Evolutionary conservation across 2,329 filamentous ascomycete species (phyloP).

Genomic region (Aschersonia sp.): DNA sequence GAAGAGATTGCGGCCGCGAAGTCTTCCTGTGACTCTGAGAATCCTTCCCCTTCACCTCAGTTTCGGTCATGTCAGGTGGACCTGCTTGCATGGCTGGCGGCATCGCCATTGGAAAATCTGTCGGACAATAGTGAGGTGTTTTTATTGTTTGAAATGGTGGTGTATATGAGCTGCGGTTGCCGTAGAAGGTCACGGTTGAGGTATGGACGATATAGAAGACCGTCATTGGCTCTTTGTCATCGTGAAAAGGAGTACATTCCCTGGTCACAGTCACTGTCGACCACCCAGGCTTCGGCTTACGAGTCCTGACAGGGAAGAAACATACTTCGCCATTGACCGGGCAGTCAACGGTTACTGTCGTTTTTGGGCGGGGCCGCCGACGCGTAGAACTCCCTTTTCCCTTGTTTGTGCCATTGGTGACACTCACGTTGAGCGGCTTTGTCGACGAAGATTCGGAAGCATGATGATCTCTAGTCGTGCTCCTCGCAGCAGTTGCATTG

Average conservation of each 20-base stretch:
- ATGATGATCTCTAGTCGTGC: no score
- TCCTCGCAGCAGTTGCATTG: no score
- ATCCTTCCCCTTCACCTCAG: no score
- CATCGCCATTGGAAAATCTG: no score
- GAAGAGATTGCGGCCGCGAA: no score
- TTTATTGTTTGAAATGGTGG: slow-evolving; percentile 26
- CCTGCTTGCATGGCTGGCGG: no score
- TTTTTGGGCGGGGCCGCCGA: neutral
- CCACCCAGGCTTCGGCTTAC: neutral
- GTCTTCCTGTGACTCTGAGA: no score
- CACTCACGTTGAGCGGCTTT: neutral
- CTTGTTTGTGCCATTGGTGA: neutral
- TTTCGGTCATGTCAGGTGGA: no score
- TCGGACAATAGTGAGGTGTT: slow-evolving; percentile 22
- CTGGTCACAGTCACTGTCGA: slow-evolving; percentile 6
- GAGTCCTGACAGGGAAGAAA: neutral
- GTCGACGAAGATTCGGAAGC: no score
- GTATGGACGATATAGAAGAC: slow-evolving; percentile 32
- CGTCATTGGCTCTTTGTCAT: slow-evolving; percentile 15
- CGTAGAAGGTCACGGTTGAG: slow-evolving; percentile 32
- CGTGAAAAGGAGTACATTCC: slow-evolving; percentile 18
- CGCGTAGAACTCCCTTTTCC: neutral
- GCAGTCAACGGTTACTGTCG: slow-evolving; percentile 2
- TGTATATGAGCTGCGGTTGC: slow-evolving; percentile 29
- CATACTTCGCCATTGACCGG: neutral